Percentiles rank a stretch among this genome's conserved stretches.
Evolutionary conservation across 805 yeast species (phyloP).

Genomic region (Candida peoriensis): DNA sequence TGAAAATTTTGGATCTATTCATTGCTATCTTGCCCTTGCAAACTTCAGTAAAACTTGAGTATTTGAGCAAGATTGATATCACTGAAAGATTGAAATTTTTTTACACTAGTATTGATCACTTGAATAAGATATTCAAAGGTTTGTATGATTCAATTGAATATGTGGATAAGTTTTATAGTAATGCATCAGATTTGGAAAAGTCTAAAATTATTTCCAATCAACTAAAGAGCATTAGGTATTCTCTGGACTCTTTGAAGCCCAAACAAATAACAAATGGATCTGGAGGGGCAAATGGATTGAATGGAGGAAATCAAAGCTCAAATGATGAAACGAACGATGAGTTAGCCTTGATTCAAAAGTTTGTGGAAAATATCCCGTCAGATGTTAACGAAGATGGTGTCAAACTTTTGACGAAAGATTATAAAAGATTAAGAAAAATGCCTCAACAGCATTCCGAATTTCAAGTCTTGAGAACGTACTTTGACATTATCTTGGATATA

Average conservation of each 20-base stretch:
- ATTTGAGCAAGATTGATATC: conserved; percentile 31
- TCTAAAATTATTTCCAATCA: conserved; percentile 53
- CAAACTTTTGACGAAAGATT: conserved; percentile 42
- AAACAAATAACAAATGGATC: conserved; percentile 1
- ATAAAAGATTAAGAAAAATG: conserved; percentile 47
- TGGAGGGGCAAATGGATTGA: too few species aligned
- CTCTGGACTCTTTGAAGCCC: conserved; percentile 42
- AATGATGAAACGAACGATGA: conserved; percentile 33
- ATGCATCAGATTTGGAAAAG: conserved; percentile 46
- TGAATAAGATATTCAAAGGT: conserved; percentile 37
- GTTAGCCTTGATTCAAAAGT: conserved; percentile 27
- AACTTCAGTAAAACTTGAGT: conserved; percentile 31
- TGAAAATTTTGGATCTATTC: conserved; percentile 38
- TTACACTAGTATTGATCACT: conserved; percentile 27
- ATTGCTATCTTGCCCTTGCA: conserved; percentile 48
- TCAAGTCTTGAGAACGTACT: conserved; percentile 58
- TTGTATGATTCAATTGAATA: conserved; percentile 27
- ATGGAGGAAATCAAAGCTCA: conserved; percentile 1
- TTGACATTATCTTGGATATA: conserved; percentile 60
- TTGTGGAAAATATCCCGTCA: conserved; percentile 22
- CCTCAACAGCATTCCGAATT: conserved; percentile 53
- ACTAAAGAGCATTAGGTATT: conserved; percentile 43
- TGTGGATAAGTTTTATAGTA: conserved; percentile 43
- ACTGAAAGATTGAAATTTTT: conserved; percentile 31
- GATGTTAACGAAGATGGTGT: conserved; percentile 37